Conservation (phyloP, 2,329 filamentous ascomycete genomes). For the Didymella segeticola region DNA sequence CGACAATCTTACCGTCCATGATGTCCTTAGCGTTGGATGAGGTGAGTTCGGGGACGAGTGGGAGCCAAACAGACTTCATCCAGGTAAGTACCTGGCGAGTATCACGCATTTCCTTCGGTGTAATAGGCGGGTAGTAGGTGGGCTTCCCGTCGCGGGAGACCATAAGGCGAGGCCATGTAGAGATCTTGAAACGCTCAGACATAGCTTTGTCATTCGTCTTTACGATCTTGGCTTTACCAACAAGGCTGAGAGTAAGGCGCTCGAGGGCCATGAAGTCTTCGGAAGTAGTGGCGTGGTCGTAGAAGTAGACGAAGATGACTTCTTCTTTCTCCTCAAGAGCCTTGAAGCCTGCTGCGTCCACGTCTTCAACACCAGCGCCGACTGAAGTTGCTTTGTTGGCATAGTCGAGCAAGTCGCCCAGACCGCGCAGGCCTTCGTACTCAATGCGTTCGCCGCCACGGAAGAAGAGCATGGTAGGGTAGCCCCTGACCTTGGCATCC, state of each 20-base stretch:
- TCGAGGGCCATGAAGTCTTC: conserved; percentile 93
- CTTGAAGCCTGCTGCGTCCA: conserved; percentile 77
- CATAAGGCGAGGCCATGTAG: conserved; percentile 91
- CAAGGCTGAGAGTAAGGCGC: conserved; percentile 82
- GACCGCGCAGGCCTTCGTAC: conserved; percentile 87
- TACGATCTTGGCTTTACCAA: conserved; percentile 90
- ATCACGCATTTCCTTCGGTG: conserved; percentile 92
- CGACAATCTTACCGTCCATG: conserved; percentile 94
- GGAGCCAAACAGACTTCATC: conserved; percentile 97
- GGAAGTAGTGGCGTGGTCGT: conserved; percentile 89
- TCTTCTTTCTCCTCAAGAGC: conserved; percentile 90
- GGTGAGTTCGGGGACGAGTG: conserved; percentile 92
- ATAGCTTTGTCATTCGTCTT: conserved; percentile 83
- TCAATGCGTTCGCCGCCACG: conserved; percentile 89
- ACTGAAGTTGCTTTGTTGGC: conserved; percentile 85
- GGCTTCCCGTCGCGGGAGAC: conserved; percentile 89
- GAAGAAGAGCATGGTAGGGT: conserved; percentile 93
- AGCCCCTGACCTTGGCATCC: conserved; percentile 79
- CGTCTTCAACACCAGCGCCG: conserved; percentile 77
- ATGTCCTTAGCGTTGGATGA: conserved; percentile 91
- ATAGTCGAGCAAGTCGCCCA: conserved; percentile 88
- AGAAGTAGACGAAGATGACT: conserved; percentile 97
- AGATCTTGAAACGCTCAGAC: conserved; percentile 87
- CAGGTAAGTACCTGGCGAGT: conserved; percentile 79
- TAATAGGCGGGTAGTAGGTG: conserved; percentile 86